Evolutionary conservation across 768 basidiomycete genomes (phyloP).

Genomic region (Collybia sp.): DNA sequence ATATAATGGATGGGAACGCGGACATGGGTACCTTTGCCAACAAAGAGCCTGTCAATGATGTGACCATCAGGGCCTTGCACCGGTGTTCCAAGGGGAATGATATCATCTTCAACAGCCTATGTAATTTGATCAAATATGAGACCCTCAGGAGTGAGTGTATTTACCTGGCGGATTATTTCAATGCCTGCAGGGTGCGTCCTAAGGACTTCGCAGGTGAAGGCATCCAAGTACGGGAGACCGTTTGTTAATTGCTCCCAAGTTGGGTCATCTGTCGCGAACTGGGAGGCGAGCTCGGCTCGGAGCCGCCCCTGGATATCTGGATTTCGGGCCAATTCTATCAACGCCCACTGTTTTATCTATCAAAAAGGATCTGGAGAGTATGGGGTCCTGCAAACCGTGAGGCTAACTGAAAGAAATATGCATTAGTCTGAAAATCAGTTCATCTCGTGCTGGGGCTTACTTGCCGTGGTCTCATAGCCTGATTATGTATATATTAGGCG

Average conservation of each 20-base stretch:
- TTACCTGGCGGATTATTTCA: constrained; percentile 24
- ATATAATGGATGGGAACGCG: not conserved
- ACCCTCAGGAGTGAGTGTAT: not conserved
- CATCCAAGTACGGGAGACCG: constrained; percentile 35
- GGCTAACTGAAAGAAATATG: not conserved
- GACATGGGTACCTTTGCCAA: not conserved
- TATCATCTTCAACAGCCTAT: constrained; percentile 2
- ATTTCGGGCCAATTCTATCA: constrained; percentile 16
- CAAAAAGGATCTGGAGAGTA: not conserved
- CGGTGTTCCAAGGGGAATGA: not conserved
- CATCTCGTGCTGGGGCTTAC: not conserved
- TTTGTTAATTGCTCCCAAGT: constrained; percentile 32
- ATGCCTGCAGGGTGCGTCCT: constrained; percentile 29
- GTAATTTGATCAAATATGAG: not conserved
- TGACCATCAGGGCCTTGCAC: not conserved
- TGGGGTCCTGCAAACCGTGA: not conserved
- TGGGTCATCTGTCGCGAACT: constrained; percentile 19
- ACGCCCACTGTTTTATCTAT: constrained; percentile 12
- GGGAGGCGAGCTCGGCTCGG: constrained; percentile 10
- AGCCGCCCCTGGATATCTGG: constrained; percentile 12
- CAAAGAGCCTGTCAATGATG: not conserved
- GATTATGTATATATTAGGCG: not conserved
- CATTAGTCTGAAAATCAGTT: not conserved
- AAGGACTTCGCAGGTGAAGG: constrained; percentile 32
- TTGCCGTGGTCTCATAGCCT: constrained; percentile 4